phyloP scores from a whole-genome alignment of 2,329 filamentous ascomycete genomes.

The Chrysoporthe cubensis region DNA sequence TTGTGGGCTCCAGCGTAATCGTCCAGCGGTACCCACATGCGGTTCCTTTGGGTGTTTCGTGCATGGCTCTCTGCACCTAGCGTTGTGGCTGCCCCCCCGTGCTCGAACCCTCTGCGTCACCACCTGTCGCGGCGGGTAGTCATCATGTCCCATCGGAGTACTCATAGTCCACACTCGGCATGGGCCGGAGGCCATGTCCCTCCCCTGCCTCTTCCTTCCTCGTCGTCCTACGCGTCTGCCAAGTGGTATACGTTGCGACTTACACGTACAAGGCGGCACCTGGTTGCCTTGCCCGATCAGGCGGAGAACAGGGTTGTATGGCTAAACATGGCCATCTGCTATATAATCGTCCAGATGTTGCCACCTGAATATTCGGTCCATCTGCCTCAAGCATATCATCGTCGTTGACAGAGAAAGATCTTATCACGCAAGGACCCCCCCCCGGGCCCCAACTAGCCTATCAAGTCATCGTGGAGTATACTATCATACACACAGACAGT shows the following conservation, averaged over 20 bases:
- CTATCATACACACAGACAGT: not conserved
- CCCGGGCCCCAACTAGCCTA: slow-evolving; percentile 7
- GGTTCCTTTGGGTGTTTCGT: slow-evolving; percentile 9
- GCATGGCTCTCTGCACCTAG: slow-evolving; percentile 1
- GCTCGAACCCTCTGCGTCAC: slow-evolving; percentile 24
- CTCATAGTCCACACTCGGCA: slow-evolving; percentile 14
- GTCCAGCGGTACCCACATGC: slow-evolving; percentile 14
- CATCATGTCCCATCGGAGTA: slow-evolving; percentile 26
- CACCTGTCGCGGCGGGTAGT: slow-evolving; percentile 27
- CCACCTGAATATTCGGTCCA: slow-evolving; percentile 28
- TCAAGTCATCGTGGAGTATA: slow-evolving; percentile 8
- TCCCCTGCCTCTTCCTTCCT: not conserved
- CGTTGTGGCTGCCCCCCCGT: slow-evolving; percentile 4
- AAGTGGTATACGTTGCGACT: slow-evolving; percentile 23
- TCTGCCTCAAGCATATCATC: slow-evolving; percentile 19
- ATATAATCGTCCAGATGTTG: slow-evolving; percentile 28
- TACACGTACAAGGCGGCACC: slow-evolving; percentile 26
- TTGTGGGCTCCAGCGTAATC: slow-evolving; percentile 21
- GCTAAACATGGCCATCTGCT: not conserved
- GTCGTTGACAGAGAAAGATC: slow-evolving; percentile 9
- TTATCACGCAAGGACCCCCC: not conserved
- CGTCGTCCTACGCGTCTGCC: slow-evolving; percentile 25
- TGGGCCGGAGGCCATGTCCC: slow-evolving; percentile 16
- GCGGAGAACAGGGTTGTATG: not conserved
- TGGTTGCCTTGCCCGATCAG: slow-evolving; percentile 13